Evolutionary conservation across 75 land plant genomes (phyloP), one percentile per base, ranked within the genome.

Genomic region (Sequoia sempervirens): DNA sequence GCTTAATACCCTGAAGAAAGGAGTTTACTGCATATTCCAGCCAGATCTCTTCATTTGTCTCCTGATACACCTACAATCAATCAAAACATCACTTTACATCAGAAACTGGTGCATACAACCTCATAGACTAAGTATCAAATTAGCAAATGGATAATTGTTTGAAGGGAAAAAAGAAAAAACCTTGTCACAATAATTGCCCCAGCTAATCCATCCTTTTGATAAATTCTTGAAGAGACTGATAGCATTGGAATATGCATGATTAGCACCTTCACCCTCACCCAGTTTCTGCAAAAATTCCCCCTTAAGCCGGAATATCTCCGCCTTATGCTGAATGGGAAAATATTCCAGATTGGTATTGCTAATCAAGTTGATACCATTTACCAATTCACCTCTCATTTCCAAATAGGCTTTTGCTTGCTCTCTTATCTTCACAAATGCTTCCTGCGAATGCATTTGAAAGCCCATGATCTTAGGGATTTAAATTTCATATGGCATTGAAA

Each of bases 121-220:
- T 43, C 52, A 41, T 2, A 26, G 15, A 78, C 20, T 9, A 45
- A 78, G 50, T 17, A 2, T 20, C 23, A 47, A n/a, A 26, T 78
- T 45, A 78, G 32, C 3, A 45, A 78, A 78, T 3, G 28, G 47
- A 43, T 43, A 26, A 78, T 78, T n/a, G 43, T 11, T 43, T 43
- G 52, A 6, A 30, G 40, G 45, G 58, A 37, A 28, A 30, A 69
- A 81, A 81, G 1, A 40, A 50, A 56, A 79, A 84, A 98, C 99
- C 99, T 92, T 93, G 80, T 98, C 99, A 90, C 97, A 95, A 88
- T 95, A 95, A 89, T 93, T 96, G 75, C 99, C 99, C 99, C 99
- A 98, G 89, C 99, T 98, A 82, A 98, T 98, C 99, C 99, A 98
- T 47, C 99, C 99, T 87, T 98, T 98, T n/a, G 97, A 91, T 64